Base-by-base conservation (phyloP, 2,329 filamentous ascomycete genomes). In the Neoascochyta sp. region DNA sequence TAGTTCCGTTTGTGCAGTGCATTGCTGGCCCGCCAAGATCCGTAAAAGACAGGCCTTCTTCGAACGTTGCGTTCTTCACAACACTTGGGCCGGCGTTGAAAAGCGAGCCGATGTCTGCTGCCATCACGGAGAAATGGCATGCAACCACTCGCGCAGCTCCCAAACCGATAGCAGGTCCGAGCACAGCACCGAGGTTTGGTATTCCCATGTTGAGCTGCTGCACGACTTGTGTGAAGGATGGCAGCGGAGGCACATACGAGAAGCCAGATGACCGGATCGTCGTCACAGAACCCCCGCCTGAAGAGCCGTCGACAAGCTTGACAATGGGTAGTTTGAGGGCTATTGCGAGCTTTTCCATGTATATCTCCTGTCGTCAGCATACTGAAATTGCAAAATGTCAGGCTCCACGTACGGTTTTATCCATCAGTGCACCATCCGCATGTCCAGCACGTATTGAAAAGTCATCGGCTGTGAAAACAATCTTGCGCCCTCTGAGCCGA, bases 101-200 rank as follows among this genome's bases (percentile, higher is more conserved):
- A 14, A 81, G 48, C 1, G 69, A 67, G 0, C 78, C 78, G 2
- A 82, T 66, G 50, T 81, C 75, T 4, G 64, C 75, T 3, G 78
- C 76, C 78, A 81, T 81, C 18, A 81, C 78, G 1, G 71, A 76
- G 47, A 81, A 82, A 49, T 81, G 78, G 24, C 76, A 80, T 2
- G 70, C 68, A 1, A 78, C 74, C 0, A 80, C 76, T 22, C 78
- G 62, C 1, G 78, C 77, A 3, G 78, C 76, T 6, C 78, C 78
- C 2, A 81, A 61, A 0, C 78, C 78, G 38, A 81, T 79, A 0
- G 78, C 78, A 4, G 78, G 78, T 0, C 78, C 78, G 8, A 81
- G 47, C 0, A 80, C 75, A 2, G 78, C 78, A 2, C 77, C 78
- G 1, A 81, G 47, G 47, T 82, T 82, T 1, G 78, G 78, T 27